Conservation (phyloP, 2,329 filamentous ascomycete genomes). For the Sporothrix variecibatus region DNA sequence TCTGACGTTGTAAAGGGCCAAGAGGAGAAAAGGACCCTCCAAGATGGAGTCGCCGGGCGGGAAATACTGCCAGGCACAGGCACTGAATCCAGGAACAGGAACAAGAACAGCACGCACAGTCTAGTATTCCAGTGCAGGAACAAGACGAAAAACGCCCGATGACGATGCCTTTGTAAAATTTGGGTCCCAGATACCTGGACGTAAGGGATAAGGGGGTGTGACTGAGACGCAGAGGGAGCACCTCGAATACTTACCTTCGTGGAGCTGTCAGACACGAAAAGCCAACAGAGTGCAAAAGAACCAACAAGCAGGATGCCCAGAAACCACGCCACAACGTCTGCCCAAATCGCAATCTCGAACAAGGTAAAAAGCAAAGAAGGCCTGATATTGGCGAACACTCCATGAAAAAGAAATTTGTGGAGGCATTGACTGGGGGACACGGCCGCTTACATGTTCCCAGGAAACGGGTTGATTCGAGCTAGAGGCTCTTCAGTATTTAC, state of each 20-base stretch:
- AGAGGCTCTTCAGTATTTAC: too few species aligned
- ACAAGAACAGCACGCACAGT: neutral
- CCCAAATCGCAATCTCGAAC: neutral
- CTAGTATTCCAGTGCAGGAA: neutral
- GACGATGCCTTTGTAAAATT: constrained; percentile 7
- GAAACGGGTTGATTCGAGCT: too few species aligned
- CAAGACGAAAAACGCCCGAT: constrained; percentile 1
- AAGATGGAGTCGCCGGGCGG: neutral
- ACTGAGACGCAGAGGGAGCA: neutral
- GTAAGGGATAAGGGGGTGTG: constrained; percentile 4
- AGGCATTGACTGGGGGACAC: too few species aligned
- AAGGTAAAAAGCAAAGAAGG: neutral
- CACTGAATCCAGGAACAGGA: neutral
- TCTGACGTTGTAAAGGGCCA: neutral
- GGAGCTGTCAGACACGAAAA: neutral
- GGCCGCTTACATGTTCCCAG: too few species aligned
- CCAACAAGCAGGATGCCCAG: neutral
- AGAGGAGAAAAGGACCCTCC: neutral
- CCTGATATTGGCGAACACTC: neutral
- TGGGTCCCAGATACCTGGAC: neutral
- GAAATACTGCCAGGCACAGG: constrained; percentile 3
- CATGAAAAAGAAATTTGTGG: too few species aligned
- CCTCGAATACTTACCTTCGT: too few species aligned
- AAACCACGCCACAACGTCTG: neutral
- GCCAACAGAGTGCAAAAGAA: neutral